Evolutionary conservation across 2,329 filamentous ascomycete species (phyloP).

Genomic region (Fusarium sp.): DNA sequence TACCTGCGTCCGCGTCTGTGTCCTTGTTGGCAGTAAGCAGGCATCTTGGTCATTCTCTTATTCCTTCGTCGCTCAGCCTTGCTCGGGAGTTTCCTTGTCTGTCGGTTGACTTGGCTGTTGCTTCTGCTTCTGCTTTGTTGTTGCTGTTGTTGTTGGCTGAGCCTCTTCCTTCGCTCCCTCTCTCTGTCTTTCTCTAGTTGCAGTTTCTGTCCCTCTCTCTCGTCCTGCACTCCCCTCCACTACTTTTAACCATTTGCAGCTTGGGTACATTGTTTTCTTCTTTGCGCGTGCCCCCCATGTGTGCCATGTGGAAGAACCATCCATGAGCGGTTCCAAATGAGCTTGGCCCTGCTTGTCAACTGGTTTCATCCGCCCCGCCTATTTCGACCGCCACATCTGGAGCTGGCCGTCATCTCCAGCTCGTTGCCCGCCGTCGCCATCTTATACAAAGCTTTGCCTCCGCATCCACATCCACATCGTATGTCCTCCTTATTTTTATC

Average conservation of each 20-base stretch:
- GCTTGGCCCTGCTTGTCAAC: slow-evolving; percentile 60
- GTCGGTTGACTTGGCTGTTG: too few species aligned
- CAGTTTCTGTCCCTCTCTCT: slow-evolving; percentile 30
- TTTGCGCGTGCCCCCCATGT: slow-evolving; percentile 45
- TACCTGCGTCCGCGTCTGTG: slow-evolving; percentile 39
- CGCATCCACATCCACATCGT: slow-evolving; percentile 46
- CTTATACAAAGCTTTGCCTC: slow-evolving; percentile 47
- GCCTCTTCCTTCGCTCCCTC: too few species aligned
- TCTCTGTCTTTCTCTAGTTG: too few species aligned
- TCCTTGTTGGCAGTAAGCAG: too few species aligned
- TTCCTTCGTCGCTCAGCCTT: too few species aligned
- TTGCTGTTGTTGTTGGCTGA: slow-evolving; percentile 19
- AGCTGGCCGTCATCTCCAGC: slow-evolving; percentile 66
- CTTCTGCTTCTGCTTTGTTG: slow-evolving; percentile 20
- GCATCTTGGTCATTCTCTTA: too few species aligned
- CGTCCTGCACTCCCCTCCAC: slow-evolving; percentile 32
- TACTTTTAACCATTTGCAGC: slow-evolving; percentile 52
- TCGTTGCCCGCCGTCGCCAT: slow-evolving; percentile 46
- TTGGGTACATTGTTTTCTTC: slow-evolving; percentile 57
- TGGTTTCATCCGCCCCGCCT: slow-evolving; percentile 61
- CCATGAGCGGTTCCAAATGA: slow-evolving; percentile 62
- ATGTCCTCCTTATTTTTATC: slow-evolving; percentile 38
- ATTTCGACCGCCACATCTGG: slow-evolving; percentile 56
- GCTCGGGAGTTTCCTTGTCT: slow-evolving; percentile 25
- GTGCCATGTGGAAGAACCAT: slow-evolving; percentile 52